phyloP scores from a whole-genome alignment of 2,329 filamentous ascomycete genomes.

The Penicillium olsonii region DNA sequence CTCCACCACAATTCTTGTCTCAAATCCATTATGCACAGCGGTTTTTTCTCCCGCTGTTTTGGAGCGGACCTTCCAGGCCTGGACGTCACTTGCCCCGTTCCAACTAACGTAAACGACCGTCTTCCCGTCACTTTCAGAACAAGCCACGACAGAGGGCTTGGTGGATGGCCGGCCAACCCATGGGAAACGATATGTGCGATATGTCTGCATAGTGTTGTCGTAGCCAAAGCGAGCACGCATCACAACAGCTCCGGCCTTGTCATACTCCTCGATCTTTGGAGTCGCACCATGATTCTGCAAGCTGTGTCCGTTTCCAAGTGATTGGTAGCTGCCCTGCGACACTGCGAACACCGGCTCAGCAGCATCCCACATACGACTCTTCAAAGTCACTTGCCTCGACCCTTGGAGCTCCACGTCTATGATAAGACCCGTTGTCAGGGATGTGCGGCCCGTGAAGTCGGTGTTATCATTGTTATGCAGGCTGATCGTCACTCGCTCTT shows the following conservation, averaged over 20 bases:
- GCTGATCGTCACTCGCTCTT: constrained; percentile 25
- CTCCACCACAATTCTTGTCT: constrained; percentile 15
- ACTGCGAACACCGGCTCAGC: constrained; percentile 23
- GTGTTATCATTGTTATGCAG: constrained; percentile 28
- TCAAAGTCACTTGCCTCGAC: constrained; percentile 16
- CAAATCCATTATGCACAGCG: constrained; percentile 16
- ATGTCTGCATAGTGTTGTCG: constrained; percentile 24
- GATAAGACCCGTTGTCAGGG: constrained; percentile 24
- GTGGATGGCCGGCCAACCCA: constrained; percentile 12
- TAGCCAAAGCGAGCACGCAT: constrained; percentile 29
- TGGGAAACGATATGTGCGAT: constrained; percentile 23
- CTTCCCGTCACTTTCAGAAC: neutral
- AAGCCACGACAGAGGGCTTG: constrained; percentile 13
- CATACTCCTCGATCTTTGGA: constrained; percentile 34
- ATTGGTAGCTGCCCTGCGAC: constrained; percentile 30
- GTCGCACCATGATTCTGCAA: constrained; percentile 36
- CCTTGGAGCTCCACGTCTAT: constrained; percentile 22
- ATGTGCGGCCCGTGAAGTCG: constrained; percentile 3
- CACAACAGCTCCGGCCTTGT: constrained; percentile 23
- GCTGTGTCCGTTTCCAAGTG: constrained; percentile 24
- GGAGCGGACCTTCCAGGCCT: constrained; percentile 13
- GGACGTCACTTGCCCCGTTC: constrained; percentile 36
- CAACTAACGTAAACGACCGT: constrained; percentile 37
- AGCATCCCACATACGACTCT: constrained; percentile 21
- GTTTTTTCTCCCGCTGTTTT: constrained; percentile 7